Base-by-base conservation (phyloP, 2,329 filamentous ascomycete species). In the Coniosporium tulheliwenetii region DNA sequence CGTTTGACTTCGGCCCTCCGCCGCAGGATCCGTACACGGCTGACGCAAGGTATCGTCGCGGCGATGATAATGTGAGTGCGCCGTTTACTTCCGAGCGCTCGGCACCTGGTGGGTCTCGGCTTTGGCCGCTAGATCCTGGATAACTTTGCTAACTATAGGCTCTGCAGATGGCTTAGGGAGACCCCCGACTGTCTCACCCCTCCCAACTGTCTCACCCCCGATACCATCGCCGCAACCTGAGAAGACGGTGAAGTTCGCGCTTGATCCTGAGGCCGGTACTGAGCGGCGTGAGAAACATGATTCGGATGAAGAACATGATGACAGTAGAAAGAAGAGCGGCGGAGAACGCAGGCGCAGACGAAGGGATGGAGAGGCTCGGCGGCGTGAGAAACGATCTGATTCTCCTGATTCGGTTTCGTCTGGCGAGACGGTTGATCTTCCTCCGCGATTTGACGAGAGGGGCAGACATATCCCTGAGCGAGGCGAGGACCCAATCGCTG, bases 11-110 rank as follows among this genome's bases (percentile, higher is more conserved):
- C 19, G 19, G 19, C 19, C 19, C 19, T 26, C 19, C 19, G 19
- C 19, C 19, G 16, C 39, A 45, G 15, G 53, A 56, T 36, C 51
- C 52, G 14, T 48, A 52, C 10, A 50, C 48, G 16, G 59, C 54
- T 41, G 47, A 53, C 8, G 51, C 54, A 3, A 32, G 33, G 15
- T 26, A 26, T 15, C 36, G 39, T 30, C 53, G 51, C 43, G 55
- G 54, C 49, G 57, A 60, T 55, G 62, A 64, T 48, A 64, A 69
- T 67, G 66, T 70, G 65, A 69, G 66, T 70, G 59, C 59, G 57
- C 52, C 47, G 46, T 48, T 46, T 45, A 52, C 49, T 52, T 43
- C 51, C 44, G 50, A 54, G 48, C 54, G 56, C 47, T 48, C 47
- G 44, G 48, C 53, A 47, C 48, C 49, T 51, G 57, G 58, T 59